A percentile compares a stretch with the other conserved stretches of the same genome.
Evolutionary conservation across 2,329 filamentous ascomycete species (phyloP).

Genomic region (Plectosphaerella sp.): DNA sequence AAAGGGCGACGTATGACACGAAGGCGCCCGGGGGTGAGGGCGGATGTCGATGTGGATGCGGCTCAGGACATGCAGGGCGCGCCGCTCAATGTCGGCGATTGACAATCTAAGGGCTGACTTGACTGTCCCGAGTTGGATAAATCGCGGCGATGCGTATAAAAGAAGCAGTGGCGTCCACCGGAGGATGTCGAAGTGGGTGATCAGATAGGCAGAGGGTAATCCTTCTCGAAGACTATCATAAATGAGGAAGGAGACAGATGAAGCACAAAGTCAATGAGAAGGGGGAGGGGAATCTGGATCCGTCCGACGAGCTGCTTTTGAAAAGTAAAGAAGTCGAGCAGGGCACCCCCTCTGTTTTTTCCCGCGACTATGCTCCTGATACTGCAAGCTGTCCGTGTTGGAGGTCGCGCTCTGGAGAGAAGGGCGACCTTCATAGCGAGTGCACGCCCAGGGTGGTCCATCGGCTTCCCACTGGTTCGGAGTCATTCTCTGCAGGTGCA

Average conservation of each 20-base stretch:
- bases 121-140: no score
- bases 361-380: no score
- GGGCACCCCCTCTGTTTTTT: no score
- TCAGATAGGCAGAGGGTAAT: neutral
- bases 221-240: neutral
- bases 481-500: neutral
- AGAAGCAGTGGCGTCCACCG: neutral
- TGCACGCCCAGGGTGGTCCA: neutral
- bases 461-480: conserved; percentile 1
- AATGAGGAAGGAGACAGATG: neutral
- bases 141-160: neutral
- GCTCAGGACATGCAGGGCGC: neutral
- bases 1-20: neutral
- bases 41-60: neutral
- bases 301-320: no score
- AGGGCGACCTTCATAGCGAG: no score
- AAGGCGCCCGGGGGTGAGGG: neutral
- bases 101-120: no score
- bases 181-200: neutral
- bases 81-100: neutral
- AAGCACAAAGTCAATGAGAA: neutral
- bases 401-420: no score
- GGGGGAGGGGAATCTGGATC: neutral
- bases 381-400: no score
- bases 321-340: no score